Base-by-base conservation (phyloP, 2,329 filamentous ascomycete genomes). In the Cladosporium halotolerans region DNA sequence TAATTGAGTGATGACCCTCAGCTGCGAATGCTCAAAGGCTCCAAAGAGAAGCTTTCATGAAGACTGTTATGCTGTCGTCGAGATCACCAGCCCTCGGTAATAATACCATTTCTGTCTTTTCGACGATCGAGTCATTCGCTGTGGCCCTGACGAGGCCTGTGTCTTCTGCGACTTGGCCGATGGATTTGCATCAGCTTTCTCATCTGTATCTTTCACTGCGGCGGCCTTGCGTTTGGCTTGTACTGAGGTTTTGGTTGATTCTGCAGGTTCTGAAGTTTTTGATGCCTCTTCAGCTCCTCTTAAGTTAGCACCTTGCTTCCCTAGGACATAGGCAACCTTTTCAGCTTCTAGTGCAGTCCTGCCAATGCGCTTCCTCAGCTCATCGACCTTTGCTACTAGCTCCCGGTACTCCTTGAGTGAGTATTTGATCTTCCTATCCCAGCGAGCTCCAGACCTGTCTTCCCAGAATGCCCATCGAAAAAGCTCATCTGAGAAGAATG, bases 401-500 rank as follows among this genome's bases (percentile, higher is more conserved):
- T 71, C 68, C 39, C 72, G 67, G 60, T 90, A 92, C 69, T 91
- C 87, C 60, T 82, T 83, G 16, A 72, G 68, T 40, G 76, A 85
- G 69, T 93, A 93, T 68, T 84, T 86, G 66, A 89, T 83, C 53
- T 67, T 68, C 50, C 73, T 63, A 34, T 71, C 66, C 77, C 76
- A 79, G 3, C 68, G 68, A 23, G 57, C 59, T 2, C 57, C 63
- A 19, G 73, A 69, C 0, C 63, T 69, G 9, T 65, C 63, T 40
- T 70, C 67, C 64, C 79, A 80, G 62, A 80, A 80, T 5, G 86
- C 70, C 86, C 86, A 92, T 59, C 83, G 79, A 64, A 84, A 92
- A 3, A 84, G 77, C 69, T 93, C 88, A 63, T 95, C 89, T 2
- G 84, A 86, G 70, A 92, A 92, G 74, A 92, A 92, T 1, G 87